Evolutionary conservation across 805 yeast genomes (phyloP).

Genomic region (Maudiozyma saulgeensis): DNA sequence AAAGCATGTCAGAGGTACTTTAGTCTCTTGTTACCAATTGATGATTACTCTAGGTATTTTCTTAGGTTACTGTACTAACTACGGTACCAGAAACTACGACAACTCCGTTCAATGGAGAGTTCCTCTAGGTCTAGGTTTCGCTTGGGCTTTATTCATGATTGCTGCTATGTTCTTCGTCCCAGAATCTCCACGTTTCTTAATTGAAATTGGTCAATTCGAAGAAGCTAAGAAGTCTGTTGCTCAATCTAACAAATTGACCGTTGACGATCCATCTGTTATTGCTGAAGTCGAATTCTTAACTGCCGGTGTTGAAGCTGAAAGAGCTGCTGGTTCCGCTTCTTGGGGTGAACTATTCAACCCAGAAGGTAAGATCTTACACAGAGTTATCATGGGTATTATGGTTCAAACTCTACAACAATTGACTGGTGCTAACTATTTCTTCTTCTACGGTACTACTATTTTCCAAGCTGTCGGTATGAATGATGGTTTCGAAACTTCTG

Average conservation of each 20-base stretch:
- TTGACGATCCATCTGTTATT: constrained; percentile 46
- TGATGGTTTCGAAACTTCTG: constrained; percentile 47
- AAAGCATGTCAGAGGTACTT: constrained; percentile 58
- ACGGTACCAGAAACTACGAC: constrained; percentile 48
- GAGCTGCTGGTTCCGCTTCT: constrained; percentile 51
- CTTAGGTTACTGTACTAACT: constrained; percentile 64
- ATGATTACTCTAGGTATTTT: constrained; percentile 65
- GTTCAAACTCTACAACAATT: constrained; percentile 54
- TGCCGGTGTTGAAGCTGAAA: constrained; percentile 54
- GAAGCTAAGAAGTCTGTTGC: constrained; percentile 50
- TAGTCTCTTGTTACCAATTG: constrained; percentile 61
- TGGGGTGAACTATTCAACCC: constrained; percentile 60
- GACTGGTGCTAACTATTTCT: constrained; percentile 53
- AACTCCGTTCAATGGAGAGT: constrained; percentile 73
- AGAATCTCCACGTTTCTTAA: constrained; percentile 62
- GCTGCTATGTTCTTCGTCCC: constrained; percentile 44
- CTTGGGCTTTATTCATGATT: constrained; percentile 34
- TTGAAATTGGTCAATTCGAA: constrained; percentile 41
- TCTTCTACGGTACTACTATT: constrained; percentile 52
- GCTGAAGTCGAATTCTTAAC: constrained; percentile 48
- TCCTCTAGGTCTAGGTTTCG: constrained; percentile 49
- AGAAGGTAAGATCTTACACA: constrained; percentile 46
- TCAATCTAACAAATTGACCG: constrained; percentile 43
- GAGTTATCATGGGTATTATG: constrained; percentile 41
- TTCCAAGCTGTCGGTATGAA: constrained; percentile 48